Conservation (phyloP, 495 filamentous ascomycete genomes). For the Penicillium canescens region DNA sequence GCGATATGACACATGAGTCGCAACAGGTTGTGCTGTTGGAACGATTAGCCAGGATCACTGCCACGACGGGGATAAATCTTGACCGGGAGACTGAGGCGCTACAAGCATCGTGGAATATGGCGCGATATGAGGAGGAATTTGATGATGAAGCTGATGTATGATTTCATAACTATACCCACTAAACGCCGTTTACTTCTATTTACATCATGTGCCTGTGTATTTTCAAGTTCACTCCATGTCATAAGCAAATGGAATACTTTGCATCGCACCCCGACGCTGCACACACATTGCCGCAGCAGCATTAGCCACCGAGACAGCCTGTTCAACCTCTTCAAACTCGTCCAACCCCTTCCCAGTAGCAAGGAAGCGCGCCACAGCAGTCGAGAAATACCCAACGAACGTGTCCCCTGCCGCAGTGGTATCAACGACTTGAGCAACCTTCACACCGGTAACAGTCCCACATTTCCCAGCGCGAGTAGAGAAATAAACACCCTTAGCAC, state of each 20-base stretch:
- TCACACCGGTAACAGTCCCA: slow-evolving; percentile 49
- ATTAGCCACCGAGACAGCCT: slow-evolving; percentile 20
- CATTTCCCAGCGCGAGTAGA: slow-evolving; percentile 25
- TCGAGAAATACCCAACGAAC: slow-evolving; percentile 59
- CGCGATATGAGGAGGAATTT: slow-evolving; percentile 23
- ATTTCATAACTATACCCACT: slow-evolving; percentile 9
- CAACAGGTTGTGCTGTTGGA: slow-evolving; percentile 21
- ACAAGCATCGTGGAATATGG: slow-evolving; percentile 18
- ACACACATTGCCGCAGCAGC: slow-evolving; percentile 26
- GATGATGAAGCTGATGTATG: slow-evolving; percentile 16
- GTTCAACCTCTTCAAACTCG: slow-evolving; percentile 22
- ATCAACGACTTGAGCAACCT: slow-evolving; percentile 68
- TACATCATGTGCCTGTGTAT: background rate
- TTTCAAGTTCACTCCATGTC: slow-evolving; percentile 13
- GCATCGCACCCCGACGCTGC: slow-evolving; percentile 21
- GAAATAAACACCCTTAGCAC: slow-evolving; percentile 64
- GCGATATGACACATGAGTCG: slow-evolving; percentile 28
- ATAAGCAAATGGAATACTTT: slow-evolving; percentile 29
- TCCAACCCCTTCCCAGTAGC: slow-evolving; percentile 13
- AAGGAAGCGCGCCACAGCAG: slow-evolving; percentile 20
- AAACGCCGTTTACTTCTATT: background rate
- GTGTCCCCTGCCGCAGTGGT: slow-evolving; percentile 89
- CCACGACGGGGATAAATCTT: slow-evolving; percentile 22
- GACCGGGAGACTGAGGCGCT: slow-evolving; percentile 15
- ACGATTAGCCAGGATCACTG: slow-evolving; percentile 12